Conservation (phyloP, 2,329 filamentous ascomycete species). For the Pestalotiopsis sp. region DNA sequence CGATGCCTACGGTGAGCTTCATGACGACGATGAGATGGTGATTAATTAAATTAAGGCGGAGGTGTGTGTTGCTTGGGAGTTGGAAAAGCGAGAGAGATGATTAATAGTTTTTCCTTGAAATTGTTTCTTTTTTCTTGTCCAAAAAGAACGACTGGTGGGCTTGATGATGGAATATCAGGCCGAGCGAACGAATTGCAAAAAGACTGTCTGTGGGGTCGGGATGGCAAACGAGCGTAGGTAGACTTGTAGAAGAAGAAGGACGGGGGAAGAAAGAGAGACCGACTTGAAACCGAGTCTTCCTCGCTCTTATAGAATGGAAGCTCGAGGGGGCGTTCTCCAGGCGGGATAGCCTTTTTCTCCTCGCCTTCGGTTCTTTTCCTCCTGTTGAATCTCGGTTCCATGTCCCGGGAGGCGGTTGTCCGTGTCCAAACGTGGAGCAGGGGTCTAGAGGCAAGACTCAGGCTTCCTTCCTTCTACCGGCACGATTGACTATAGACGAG, state of each 20-base stretch:
- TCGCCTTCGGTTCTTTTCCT: neutral
- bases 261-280: neutral
- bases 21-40: neutral
- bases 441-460: neutral
- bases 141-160: neutral
- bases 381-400: neutral
- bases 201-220: neutral
- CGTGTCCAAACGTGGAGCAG: neutral
- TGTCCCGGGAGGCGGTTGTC: neutral
- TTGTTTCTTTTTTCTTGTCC: neutral
- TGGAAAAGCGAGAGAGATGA: neutral
- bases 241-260: neutral
- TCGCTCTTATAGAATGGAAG: neutral
- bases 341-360: neutral
- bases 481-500: neutral
- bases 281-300: neutral
- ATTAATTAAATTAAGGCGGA: neutral
- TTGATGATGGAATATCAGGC: neutral
- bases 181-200: neutral
- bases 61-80: neutral
- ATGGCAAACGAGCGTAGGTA: conserved; percentile 4
- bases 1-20: neutral
- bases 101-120: neutral
- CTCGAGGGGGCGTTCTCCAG: neutral
- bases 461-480: neutral